Base-by-base conservation (phyloP, 83 land plant species). In the Picea abies region DNA sequence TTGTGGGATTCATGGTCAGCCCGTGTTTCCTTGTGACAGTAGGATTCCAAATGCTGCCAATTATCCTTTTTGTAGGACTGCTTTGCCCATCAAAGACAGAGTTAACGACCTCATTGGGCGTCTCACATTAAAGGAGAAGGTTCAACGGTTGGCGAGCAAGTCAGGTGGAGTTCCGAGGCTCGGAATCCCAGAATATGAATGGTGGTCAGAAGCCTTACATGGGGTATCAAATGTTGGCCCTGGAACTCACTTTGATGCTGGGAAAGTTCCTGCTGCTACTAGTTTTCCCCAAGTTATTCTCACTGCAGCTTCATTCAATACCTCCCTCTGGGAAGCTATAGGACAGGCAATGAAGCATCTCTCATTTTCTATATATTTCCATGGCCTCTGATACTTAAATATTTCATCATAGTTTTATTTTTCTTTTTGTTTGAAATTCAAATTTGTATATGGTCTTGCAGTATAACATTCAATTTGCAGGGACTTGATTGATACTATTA, bases 191-290 rank as follows among this genome's bases (percentile, higher is more conserved):
- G 78, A 92, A 17, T 95, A 92, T 83, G 81, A 95, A 70, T 95
- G 98, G 98, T 95, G 98, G 98, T 90, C 92, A 4, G 99, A 96
- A 87, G 98, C 95, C 4, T 88, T 96, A 26, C 98, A 96, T 73
- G 97, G 97, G 0, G 93, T 96, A 15, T 91, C 98, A 20, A 87
- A 93, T 78, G 79, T 73, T 22, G 91, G 96, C 64, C 92, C 95
- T 0, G 96, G 92, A 5, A 84, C 87, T 32, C 63, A 79, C 37
- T 96, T 96, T 75, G 92, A 86, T 17, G 3, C 12, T 10, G 91
- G 90, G 5, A 70, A 32, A n/a, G 71, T 92, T 62, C 92, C 98
- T 20, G 92, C 82, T 11, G 98, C 98, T 73, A 92, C 95, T 63
- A 94, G 92, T 86, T 96, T 96, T 79, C 98, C 98, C 44, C 92